These are phyloP conservation scores for Datura wrightii DNA, from an alignment of 257 asterid genomes.

Conservation along the genomic window DNA sequence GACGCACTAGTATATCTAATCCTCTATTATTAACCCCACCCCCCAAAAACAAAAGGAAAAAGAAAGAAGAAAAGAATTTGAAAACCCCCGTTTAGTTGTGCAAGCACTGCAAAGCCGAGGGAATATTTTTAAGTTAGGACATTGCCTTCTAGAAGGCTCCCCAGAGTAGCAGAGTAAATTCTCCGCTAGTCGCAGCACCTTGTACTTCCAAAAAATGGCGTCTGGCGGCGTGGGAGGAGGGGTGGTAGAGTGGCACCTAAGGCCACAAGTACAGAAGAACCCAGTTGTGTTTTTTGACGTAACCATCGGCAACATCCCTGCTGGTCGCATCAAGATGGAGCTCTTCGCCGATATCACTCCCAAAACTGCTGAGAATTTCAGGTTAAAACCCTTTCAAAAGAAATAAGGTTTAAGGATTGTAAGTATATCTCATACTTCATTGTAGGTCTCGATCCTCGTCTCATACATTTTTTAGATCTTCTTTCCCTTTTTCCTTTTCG, in stretches of 20 bases:
- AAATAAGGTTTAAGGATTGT: not conserved
- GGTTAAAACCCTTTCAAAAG: constrained; percentile 44
- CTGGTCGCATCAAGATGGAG: constrained; percentile 98
- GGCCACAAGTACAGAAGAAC: constrained; percentile 90
- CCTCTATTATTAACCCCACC: too few relatives aligned
- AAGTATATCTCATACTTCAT: not conserved
- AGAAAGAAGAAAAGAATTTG: too few relatives aligned
- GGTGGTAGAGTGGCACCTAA: constrained; percentile 89
- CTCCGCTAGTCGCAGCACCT: constrained; percentile 17
- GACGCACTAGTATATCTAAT: too few relatives aligned
- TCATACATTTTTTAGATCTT: not conserved
- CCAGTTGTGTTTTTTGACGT: constrained; percentile 92
- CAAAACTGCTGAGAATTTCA: constrained; percentile 89
- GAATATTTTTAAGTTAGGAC: not conserved
- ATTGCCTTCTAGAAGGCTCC: not conserved
- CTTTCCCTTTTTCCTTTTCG: too few relatives aligned
- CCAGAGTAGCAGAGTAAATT: not conserved
- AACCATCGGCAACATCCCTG: constrained; percentile 86
- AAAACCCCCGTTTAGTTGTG: not conserved
- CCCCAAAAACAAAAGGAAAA: too few relatives aligned
- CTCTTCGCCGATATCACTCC: constrained; percentile 96
- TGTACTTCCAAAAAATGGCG: constrained; percentile 32
- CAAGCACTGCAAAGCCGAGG: not conserved
- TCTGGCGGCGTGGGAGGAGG: constrained; percentile 48
- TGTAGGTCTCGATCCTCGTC: not conserved